A percentile compares a stretch with the other conserved stretches of the same genome.
phyloP scores from a whole-genome alignment of 73 alveolate genomes.

The Paramecium octaurelia region DNA sequence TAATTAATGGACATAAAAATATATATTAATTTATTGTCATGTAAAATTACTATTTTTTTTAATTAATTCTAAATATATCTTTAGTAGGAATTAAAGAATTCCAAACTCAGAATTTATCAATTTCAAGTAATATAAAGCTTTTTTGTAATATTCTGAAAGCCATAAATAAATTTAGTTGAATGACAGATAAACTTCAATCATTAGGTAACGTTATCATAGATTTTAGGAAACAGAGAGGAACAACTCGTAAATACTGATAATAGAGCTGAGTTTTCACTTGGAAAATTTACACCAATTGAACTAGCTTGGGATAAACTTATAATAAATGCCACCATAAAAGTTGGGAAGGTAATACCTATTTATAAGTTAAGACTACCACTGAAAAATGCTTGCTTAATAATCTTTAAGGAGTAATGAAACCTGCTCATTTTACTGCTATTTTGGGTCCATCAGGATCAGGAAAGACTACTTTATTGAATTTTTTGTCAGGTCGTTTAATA shows the following conservation, averaged over 20 bases:
- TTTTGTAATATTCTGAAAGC: background rate
- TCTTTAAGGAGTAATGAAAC: slow-evolving; percentile 64
- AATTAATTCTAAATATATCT: no score
- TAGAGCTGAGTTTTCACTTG: slow-evolving; percentile 4
- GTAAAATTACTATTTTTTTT: no score
- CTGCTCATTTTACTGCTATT: slow-evolving; percentile 69
- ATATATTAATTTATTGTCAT: background rate
- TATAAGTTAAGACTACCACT: background rate
- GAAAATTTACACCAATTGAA: slow-evolving; percentile 52
- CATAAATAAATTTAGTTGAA: background rate
- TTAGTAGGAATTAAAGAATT: background rate
- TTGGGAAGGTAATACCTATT: background rate
- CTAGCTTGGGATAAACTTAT: slow-evolving; percentile 56
- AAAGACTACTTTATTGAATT: slow-evolving; percentile 64
- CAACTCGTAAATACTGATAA: background rate
- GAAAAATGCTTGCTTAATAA: slow-evolving; percentile 52
- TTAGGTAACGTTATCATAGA: background rate
- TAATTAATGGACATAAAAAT: background rate
- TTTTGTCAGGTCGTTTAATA: slow-evolving; percentile 62
- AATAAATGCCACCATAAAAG: slow-evolving; percentile 48
- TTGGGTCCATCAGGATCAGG: slow-evolving; percentile 79
- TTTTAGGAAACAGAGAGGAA: background rate
- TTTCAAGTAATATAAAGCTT: background rate
- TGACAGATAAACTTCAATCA: background rate
- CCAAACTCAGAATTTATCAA: background rate